These are phyloP conservation scores for Sicyos edulis DNA, from an alignment of 306 rosid genomes.

Conservation along the genomic window DNA sequence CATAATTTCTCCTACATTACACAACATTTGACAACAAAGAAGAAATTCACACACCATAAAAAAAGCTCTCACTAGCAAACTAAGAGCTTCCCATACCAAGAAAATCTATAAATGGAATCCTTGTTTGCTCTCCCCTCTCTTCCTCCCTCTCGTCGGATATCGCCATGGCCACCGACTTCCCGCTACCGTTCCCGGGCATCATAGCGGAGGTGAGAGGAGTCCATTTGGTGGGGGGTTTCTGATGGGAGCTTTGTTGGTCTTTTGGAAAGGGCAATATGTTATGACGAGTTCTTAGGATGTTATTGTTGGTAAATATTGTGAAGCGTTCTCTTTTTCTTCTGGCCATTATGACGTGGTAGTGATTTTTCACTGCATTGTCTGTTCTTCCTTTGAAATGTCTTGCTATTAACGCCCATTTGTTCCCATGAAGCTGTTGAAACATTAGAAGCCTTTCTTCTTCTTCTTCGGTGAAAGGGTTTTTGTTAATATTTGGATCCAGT, in stretches of 20 bases:
- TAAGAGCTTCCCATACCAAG: constrained; percentile 23
- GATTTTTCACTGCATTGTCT: constrained; percentile 59
- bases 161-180: neutral
- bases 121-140: neutral
- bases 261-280: neutral
- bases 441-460: constrained; percentile 50
- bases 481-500: constrained; percentile 50
- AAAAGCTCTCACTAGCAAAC: neutral
- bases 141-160: neutral
- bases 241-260: neutral
- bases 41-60: neutral
- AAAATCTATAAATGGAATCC: constrained; percentile 21
- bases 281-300: neutral
- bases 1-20: constrained; percentile 6
- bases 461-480: constrained; percentile 40
- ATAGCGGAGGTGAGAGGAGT: neutral
- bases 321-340: constrained; percentile 41
- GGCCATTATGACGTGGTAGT: constrained; percentile 54
- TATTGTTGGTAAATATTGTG: constrained; percentile 14
- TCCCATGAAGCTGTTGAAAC: constrained; percentile 45
- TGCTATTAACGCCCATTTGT: constrained; percentile 61
- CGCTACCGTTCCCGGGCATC: neutral
- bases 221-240: neutral
- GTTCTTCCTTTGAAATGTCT: constrained; percentile 50
- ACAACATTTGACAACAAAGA: constrained; percentile 16